A percentile compares a stretch with the other conserved stretches of the same genome.
Evolutionary conservation across 2,329 filamentous ascomycete species (phyloP).

Genomic region (Neopestalotiopsis sp.): DNA sequence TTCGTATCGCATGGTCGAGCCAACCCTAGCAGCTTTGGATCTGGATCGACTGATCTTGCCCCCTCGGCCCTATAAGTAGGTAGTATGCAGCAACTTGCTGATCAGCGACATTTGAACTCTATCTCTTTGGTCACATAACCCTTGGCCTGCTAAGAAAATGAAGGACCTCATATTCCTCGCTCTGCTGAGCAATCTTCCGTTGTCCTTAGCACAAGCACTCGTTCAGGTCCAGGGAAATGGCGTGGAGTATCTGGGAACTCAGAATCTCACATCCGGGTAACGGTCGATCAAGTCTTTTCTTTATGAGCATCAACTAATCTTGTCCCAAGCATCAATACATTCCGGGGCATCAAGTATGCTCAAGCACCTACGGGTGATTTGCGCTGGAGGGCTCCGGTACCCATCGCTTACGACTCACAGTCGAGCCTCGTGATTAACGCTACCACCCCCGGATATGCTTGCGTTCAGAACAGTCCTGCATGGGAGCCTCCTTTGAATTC

Average conservation of each 20-base stretch:
- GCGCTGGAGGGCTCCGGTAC: background rate
- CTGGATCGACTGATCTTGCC: no score
- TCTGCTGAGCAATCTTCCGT: no score
- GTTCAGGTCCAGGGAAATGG: background rate
- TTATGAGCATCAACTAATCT: no score
- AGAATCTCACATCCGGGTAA: background rate
- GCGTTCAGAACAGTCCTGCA: background rate
- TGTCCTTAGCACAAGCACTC: background rate
- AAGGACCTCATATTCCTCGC: no score
- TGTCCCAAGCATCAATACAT: background rate
- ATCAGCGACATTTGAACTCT: no score
- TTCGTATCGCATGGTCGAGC: no score
- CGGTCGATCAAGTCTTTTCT: background rate
- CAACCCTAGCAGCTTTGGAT: no score
- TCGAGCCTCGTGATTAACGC: background rate
- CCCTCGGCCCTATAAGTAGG: no score
- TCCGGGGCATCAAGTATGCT: background rate
- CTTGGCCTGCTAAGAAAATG: no score
- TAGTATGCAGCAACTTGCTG: no score
- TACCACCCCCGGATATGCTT: background rate
- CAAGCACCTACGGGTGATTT: background rate
- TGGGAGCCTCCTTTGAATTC: background rate
- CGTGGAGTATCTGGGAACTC: background rate
- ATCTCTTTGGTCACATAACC: no score
- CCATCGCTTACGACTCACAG: background rate